A percentile compares a stretch with the other conserved stretches of the same genome.
These are phyloP conservation scores for Pneumocystis sp. DNA, from an alignment of 1,139 yeast genomes.

Conservation along the genomic window DNA sequence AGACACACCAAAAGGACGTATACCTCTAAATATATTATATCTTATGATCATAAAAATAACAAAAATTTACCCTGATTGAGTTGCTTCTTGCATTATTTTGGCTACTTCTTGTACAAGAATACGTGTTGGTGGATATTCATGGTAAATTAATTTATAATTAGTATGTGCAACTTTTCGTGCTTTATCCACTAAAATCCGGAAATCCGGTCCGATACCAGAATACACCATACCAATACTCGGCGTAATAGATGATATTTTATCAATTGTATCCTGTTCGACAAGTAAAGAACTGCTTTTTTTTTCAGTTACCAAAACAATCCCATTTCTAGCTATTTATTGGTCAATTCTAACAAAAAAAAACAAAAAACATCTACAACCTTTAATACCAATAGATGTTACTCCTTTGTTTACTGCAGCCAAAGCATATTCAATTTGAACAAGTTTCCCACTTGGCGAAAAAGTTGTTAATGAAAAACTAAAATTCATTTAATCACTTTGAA, in stretches of 20 bases:
- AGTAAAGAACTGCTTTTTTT: constrained; percentile 73
- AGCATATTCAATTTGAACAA: constrained; percentile 96
- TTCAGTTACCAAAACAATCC: constrained; percentile 93
- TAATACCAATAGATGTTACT: constrained; percentile 90
- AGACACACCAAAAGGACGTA: constrained; percentile 94
- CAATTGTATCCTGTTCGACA: constrained; percentile 56
- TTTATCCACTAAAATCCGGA: constrained; percentile 81
- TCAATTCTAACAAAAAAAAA: background rate
- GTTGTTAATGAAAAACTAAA: constrained; percentile 85
- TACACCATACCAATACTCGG: constrained; percentile 96
- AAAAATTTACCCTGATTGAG: constrained; percentile 48
- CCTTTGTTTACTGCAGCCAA: constrained; percentile 96
- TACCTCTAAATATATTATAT: constrained; percentile 42
- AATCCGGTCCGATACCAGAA: constrained; percentile 99
- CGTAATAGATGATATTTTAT: constrained; percentile 70
- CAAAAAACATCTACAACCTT: constrained; percentile 24
- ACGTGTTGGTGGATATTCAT: constrained; percentile 94
- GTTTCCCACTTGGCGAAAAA: constrained; percentile 92
- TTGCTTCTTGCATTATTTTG: constrained; percentile 92
- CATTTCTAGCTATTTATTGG: constrained; percentile 52
- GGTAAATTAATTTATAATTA: constrained; percentile 79
- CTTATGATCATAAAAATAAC: background rate
- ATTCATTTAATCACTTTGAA: background rate
- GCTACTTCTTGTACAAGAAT: constrained; percentile 91
- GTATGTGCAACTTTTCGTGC: constrained; percentile 91